Evolutionary conservation across 305 asterid species (phyloP).

Genomic region (Fraxinus sp.): DNA sequence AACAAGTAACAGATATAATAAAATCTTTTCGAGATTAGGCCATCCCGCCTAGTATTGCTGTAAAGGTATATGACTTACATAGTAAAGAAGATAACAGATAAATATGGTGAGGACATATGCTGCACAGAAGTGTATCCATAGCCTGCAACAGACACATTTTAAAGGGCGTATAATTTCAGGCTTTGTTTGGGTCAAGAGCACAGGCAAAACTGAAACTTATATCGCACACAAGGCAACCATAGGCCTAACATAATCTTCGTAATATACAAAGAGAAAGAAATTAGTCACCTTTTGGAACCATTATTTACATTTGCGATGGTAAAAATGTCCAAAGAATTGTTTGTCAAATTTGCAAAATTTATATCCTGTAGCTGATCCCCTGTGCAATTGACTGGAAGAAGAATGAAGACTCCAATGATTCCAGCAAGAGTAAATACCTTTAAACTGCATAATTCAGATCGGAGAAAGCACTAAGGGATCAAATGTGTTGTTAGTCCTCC

Average conservation of each 20-base stretch:
- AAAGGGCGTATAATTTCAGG: neutral
- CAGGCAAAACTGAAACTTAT: neutral
- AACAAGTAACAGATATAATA: neutral
- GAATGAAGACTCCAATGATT: constrained; percentile 27
- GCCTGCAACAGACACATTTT: constrained; percentile 20
- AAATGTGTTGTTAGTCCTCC: neutral
- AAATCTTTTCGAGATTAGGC: neutral
- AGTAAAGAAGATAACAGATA: constrained; percentile 21
- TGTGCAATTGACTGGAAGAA: constrained; percentile 30
- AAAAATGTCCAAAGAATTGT: constrained; percentile 27
- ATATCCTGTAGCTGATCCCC: constrained; percentile 30
- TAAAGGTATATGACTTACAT: constrained; percentile 20
- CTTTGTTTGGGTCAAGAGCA: neutral
- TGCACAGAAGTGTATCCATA: constrained; percentile 31
- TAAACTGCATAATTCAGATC: constrained; percentile 21
- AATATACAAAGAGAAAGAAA: neutral
- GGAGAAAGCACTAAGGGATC: neutral
- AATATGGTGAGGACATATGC: constrained; percentile 23
- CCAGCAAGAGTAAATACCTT: constrained; percentile 25
- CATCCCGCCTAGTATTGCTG: neutral
- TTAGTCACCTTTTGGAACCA: constrained; percentile 28
- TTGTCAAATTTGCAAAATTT: constrained; percentile 14
- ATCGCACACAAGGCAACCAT: neutral
- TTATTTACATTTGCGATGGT: constrained; percentile 28
- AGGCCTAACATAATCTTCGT: neutral